Evolutionary conservation across 352 stramenopile species (phyloP), one percentile per base, ranked within the genome.

Genomic region (Pythium utonaiense): DNA sequence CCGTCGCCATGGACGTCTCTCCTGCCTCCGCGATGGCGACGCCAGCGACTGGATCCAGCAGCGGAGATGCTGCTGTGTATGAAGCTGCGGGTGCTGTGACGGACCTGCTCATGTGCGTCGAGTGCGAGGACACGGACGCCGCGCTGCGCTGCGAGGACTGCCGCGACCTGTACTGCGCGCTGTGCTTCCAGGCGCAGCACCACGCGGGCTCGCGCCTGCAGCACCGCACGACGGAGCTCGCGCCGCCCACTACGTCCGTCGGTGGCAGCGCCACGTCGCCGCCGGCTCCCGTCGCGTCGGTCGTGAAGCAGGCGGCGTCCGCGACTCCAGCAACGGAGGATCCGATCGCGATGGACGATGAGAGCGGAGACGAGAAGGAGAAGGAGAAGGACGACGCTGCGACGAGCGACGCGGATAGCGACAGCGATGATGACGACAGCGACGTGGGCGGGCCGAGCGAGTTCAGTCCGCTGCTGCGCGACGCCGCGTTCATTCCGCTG

Each of bases 61-160:
- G n/a, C n/a, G n/a, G n/a, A n/a, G n/a, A n/a, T n/a, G n/a, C n/a
- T n/a, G n/a, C n/a, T n/a, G n/a, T n/a, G n/a, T n/a, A 36, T 36
- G 31, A 36, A 12, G 12, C 6, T 36, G 40, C 3, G 17, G 40
- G 17, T 25, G 50, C 28, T 56, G 69, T 19, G 45, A 68, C 34
- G 66, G 67, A 21, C 64, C 69, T 40, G 62, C 75, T 88, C 55
- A 41, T 75, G 66, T 90, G 81, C 60, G 72, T 90, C 53, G 83
- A 91, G 72, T 91, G 83, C 47, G 63, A 71, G 34, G 80, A 74
- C 24, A 78, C 89, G 51, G 76, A 77, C 41, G 77, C 80, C 24
- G 77, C 88, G 33, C 60, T 90, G 30, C 90, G 88, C 58, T 95
- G 86, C 56, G 86, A 93, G 66, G 80, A 93, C 60, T 95, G 86